Conservation (phyloP, 345 rosid species). For the Turnera subulata region DNA sequence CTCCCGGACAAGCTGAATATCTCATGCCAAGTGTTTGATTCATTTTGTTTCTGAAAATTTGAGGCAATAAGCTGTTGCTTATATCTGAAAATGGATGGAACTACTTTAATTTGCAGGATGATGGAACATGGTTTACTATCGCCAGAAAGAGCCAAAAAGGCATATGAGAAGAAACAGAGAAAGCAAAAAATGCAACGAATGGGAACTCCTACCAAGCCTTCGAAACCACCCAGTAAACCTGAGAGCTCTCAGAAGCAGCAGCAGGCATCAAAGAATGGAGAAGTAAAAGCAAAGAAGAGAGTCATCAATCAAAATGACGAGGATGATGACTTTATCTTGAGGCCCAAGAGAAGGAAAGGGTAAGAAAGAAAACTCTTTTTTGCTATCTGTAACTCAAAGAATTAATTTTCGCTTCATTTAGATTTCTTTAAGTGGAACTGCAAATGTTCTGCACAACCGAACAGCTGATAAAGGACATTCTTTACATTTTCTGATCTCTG, state of each 20-base stretch:
- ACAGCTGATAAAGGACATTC: constrained; percentile 27
- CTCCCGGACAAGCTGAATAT: neutral
- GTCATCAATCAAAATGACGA: constrained; percentile 40
- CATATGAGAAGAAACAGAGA: constrained; percentile 80
- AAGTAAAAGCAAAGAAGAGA: constrained; percentile 63
- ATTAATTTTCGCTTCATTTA: constrained; percentile 20
- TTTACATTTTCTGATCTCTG: constrained; percentile 18
- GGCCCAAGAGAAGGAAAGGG: constrained; percentile 71
- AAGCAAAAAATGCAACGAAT: constrained; percentile 68
- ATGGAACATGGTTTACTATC: constrained; percentile 96
- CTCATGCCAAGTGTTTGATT: neutral
- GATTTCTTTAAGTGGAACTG: constrained; percentile 13
- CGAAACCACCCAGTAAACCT: constrained; percentile 45
- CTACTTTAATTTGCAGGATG: constrained; percentile 51
- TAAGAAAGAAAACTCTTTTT: constrained; percentile 28
- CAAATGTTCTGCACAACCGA: constrained; percentile 11
- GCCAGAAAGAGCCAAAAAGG: constrained; percentile 65
- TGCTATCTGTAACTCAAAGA: constrained; percentile 11
- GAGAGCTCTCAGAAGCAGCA: constrained; percentile 63
- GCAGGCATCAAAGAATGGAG: constrained; percentile 51
- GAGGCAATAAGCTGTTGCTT: too few species aligned
- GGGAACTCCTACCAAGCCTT: constrained; percentile 62
- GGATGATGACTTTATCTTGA: constrained; percentile 45
- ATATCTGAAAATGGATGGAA: neutral
- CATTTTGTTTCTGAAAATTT: neutral